Evolutionary conservation across 768 basidiomycete genomes (phyloP).

Genomic region (Hortiboletus campestris): DNA sequence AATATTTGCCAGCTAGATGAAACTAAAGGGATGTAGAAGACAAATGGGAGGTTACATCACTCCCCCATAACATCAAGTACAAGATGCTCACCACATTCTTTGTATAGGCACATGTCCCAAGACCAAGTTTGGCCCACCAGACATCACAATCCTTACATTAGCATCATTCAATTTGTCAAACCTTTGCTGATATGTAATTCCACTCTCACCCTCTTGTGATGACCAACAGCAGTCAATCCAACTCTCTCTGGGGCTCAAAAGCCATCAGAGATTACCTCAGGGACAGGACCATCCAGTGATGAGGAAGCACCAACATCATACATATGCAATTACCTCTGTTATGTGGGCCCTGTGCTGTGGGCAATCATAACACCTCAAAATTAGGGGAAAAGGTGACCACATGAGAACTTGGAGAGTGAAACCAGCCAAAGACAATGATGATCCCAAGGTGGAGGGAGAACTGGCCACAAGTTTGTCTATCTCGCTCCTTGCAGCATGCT

Average conservation of each 20-base stretch:
- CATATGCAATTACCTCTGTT: slow-evolving; percentile 74
- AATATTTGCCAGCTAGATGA: no score
- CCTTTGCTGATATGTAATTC: slow-evolving; percentile 63
- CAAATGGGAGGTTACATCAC: no score
- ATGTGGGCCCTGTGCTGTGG: slow-evolving; percentile 96
- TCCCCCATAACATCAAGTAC: no score
- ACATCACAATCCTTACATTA: no score
- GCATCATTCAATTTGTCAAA: no score
- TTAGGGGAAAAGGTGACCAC: slow-evolving; percentile 81
- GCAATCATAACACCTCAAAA: slow-evolving; percentile 90
- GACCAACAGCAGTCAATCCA: slow-evolving; percentile 54
- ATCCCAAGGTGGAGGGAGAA: slow-evolving; percentile 43
- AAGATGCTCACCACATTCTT: no score
- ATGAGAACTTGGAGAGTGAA: slow-evolving; percentile 88
- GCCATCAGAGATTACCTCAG: slow-evolving; percentile 20
- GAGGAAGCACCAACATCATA: slow-evolving; percentile 39
- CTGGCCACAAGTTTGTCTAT: slow-evolving; percentile 57
- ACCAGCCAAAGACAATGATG: slow-evolving; percentile 49
- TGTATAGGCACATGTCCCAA: no score
- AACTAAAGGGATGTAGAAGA: no score
- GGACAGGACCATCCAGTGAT: slow-evolving; percentile 25
- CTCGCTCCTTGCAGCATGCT: neutral
- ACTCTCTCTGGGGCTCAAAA: slow-evolving; percentile 32
- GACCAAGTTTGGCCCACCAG: no score
- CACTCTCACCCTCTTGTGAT: slow-evolving; percentile 68